phyloP scores from a whole-genome alignment of 1,139 yeast species.

The Debaryomyces udenii region DNA sequence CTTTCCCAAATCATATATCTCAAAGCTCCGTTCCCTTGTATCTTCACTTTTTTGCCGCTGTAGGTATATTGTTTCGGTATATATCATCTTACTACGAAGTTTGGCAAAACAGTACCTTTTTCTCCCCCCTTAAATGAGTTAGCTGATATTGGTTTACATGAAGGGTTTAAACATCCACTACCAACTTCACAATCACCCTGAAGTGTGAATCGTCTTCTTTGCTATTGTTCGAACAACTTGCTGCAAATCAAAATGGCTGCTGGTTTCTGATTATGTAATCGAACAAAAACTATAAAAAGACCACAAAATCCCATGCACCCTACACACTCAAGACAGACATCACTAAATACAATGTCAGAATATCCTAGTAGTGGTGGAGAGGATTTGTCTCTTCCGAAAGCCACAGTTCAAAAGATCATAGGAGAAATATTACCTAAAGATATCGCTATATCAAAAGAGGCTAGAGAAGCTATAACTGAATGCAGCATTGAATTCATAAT shows the following conservation, averaged over 20 bases:
- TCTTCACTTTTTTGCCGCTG: too few species aligned
- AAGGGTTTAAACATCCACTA: too few species aligned
- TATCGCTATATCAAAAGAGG: conserved; percentile 86
- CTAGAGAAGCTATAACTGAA: conserved; percentile 92
- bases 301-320: conserved; percentile 7
- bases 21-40: too few species aligned
- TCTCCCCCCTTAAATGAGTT: too few species aligned
- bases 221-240: not conserved
- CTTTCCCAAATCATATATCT: too few species aligned
- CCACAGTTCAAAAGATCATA: conserved; percentile 94
- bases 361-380: conserved; percentile 41
- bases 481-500: conserved; percentile 95
- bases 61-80: too few species aligned
- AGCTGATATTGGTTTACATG: too few species aligned
- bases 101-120: too few species aligned
- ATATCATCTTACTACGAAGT: too few species aligned
- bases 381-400: conserved; percentile 57
- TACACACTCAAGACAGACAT: not conserved
- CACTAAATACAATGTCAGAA: conserved; percentile 34
- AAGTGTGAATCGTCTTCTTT: too few species aligned
- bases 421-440: conserved; percentile 88
- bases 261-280: conserved; percentile 10
- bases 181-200: too few species aligned
- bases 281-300: conserved; percentile 6
- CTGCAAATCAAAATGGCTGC: conserved; percentile 1